Base-by-base conservation (phyloP, 345 rosid species). In the Salix caprea region DNA sequence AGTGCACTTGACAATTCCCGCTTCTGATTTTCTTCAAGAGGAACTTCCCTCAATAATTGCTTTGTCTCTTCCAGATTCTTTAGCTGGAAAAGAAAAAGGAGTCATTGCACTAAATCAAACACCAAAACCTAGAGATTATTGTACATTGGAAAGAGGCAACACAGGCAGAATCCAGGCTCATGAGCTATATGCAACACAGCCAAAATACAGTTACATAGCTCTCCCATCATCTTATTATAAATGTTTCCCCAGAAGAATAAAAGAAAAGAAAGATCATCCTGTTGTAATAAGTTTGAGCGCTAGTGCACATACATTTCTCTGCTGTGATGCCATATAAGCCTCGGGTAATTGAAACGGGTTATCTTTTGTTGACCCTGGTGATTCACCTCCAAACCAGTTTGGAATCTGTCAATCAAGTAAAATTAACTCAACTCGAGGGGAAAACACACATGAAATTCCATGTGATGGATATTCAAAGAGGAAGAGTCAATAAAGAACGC, bases 301-400 rank as follows among this genome's bases (percentile, higher is more conserved):
- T 12, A 46, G 42, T 24, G 28, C 61, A 79, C 87, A 56, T 87
- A 96, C 99, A 82, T 89, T 90, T 88, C 88, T 94, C 87, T 90
- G 92, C 82, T 92, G 94, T 71, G 93, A 86, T 79, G 89, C 77
- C 86, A 84, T 42, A 73, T 96, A 96, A 42, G 77, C 75, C 78
- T 91, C 94, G 52, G 98, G 97, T 74, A 96, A 74, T 69, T 89
- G 89, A 85, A 94, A 94, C 42, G 98, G 99, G 76, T 91, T 96
- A 83, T 85, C 89, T 84, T 92, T 88, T 30, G 99, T 92, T 5
- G 90, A 74, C 74, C 97, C 95, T 65, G 78, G 18, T 67, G 87
- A 78, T 86, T 87, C 98, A 67, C 93, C 88, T 62, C 86, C 91
- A 77, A 92, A 87, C 97, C 97, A 94, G 84, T 83, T 94, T 61